Percentiles rank a stretch among this genome's conserved stretches.
phyloP scores from a whole-genome alignment of 495 filamentous ascomycete species.

The Xylaria grammica region DNA sequence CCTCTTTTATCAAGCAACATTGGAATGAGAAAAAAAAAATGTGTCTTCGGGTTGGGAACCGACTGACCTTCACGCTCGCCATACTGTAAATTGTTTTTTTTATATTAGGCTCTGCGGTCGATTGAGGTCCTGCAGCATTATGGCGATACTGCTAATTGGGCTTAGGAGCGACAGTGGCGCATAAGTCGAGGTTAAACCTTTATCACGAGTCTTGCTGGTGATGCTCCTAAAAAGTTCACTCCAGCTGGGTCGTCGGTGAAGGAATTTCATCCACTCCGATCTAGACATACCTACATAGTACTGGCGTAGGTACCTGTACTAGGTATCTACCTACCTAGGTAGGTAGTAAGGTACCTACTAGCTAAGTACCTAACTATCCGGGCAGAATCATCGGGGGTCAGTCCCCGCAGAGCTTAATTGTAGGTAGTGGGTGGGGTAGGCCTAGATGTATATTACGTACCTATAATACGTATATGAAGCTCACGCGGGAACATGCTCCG shows the following conservation, averaged over 20 bases:
- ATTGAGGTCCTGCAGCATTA: background rate
- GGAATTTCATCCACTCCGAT: conserved; percentile 38
- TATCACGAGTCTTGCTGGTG: conserved; percentile 11
- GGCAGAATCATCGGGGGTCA: no score
- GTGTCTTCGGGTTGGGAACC: background rate
- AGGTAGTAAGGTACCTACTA: background rate
- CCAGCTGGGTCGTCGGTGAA: conserved; percentile 26
- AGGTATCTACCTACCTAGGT: background rate
- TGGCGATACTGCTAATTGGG: background rate
- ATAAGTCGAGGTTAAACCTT: background rate
- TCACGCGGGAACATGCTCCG: no score
- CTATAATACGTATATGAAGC: no score
- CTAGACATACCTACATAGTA: background rate
- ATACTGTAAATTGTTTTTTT: conserved; percentile 21
- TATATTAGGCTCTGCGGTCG: background rate
- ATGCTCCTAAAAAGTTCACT: conserved; percentile 32
- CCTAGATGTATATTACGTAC: no score
- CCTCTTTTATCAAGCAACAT: background rate
- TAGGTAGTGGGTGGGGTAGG: no score
- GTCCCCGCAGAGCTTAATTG: no score
- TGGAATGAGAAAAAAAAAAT: background rate
- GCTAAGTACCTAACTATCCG: no score
- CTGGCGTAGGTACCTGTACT: background rate
- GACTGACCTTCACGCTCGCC: conserved; percentile 36
- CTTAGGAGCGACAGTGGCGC: background rate